Percentiles rank a stretch among this genome's conserved stretches.
These are phyloP conservation scores for Phyllosticta citriasiana DNA, from an alignment of 2,329 filamentous ascomycete genomes.

Conservation along the genomic window DNA sequence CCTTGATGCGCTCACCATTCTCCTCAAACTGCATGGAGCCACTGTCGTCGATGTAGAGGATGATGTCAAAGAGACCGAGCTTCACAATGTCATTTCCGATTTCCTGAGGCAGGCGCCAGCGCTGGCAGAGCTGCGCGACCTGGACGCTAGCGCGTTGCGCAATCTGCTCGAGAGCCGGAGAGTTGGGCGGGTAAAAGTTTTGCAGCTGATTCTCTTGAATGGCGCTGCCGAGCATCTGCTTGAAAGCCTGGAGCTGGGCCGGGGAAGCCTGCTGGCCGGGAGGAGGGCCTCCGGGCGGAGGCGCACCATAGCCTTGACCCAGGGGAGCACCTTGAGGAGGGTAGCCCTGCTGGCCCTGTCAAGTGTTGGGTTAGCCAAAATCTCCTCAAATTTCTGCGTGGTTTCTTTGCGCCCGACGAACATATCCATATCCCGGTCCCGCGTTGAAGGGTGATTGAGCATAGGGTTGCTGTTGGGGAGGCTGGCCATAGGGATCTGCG, in stretches of 20 bases:
- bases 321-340: constrained; percentile 22
- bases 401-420: constrained; percentile 12
- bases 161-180: constrained; percentile 41
- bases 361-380: constrained; percentile 1
- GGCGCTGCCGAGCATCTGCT: constrained; percentile 43
- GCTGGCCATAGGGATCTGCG: constrained; percentile 13
- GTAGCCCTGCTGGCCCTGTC: constrained; percentile 15
- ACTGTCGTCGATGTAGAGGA: constrained; percentile 57
- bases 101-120: constrained; percentile 49
- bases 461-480: constrained; percentile 11
- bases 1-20: constrained; percentile 55
- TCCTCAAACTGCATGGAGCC: constrained; percentile 62
- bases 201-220: constrained; percentile 53
- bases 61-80: constrained; percentile 51
- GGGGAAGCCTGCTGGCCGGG: constrained; percentile 33
- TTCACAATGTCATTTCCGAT: constrained; percentile 55
- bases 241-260: constrained; percentile 46
- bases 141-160: constrained; percentile 39
- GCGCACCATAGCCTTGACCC: constrained; percentile 24
- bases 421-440: constrained; percentile 14
- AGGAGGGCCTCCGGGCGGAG: constrained; percentile 19
- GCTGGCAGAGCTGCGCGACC: constrained; percentile 45
- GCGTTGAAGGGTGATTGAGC: constrained; percentile 18
- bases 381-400: background rate
- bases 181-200: constrained; percentile 48